phyloP scores from a whole-genome alignment of 176 grass and related monocot genomes.

The Zea luxurians region DNA sequence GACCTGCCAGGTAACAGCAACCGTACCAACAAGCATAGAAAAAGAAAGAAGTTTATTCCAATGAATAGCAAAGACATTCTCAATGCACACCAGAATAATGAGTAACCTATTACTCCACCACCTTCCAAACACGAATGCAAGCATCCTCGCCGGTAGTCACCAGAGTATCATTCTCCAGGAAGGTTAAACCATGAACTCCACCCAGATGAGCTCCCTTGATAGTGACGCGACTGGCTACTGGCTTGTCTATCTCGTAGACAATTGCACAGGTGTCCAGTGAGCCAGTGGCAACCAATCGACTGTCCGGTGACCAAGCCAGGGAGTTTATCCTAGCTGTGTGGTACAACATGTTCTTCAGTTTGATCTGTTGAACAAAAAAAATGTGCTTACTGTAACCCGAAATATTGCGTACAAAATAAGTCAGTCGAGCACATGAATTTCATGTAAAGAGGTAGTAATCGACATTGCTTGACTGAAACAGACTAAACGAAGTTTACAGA shows the following conservation, averaged over 20 bases:
- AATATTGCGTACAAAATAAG: not conserved
- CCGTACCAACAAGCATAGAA: not conserved
- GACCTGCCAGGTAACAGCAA: not conserved
- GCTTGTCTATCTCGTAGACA: conserved; percentile 83
- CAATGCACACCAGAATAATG: conserved; percentile 26
- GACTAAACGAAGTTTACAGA: not conserved
- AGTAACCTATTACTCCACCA: conserved; percentile 54
- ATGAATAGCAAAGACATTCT: conserved; percentile 1
- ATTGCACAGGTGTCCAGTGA: conserved; percentile 90
- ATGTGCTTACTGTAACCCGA: not conserved
- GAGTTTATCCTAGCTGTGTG: conserved; percentile 90
- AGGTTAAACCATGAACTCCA: conserved; percentile 88
- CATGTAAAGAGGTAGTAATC: not conserved
- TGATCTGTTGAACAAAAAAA: conserved; percentile 52
- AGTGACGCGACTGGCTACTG: conserved; percentile 66
- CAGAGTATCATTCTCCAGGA: conserved; percentile 55
- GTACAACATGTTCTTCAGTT: conserved; percentile 98
- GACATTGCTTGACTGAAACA: not conserved
- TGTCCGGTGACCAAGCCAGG: conserved; percentile 90
- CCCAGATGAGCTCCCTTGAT: conserved; percentile 93
- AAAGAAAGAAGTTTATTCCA: conserved; percentile 30
- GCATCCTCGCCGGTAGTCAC: conserved; percentile 83
- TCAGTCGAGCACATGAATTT: not conserved
- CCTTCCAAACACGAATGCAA: conserved; percentile 85
- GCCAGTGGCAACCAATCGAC: conserved; percentile 72